Conservation (phyloP, 805 yeast species). For the Vanderwaltozyma tropicalis region DNA sequence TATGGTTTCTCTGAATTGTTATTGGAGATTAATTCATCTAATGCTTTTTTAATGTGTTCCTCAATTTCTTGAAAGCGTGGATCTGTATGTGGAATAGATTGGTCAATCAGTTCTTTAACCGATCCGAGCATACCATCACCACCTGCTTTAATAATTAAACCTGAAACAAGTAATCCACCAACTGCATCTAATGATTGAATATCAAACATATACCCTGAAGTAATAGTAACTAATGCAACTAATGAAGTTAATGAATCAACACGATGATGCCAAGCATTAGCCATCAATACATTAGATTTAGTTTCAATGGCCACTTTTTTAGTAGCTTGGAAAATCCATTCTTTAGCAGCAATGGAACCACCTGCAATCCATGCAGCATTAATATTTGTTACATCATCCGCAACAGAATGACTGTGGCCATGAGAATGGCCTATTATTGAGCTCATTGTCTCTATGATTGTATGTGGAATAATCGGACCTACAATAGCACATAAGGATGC, state of each 20-base stretch:
- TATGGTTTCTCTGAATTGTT: constrained; percentile 34
- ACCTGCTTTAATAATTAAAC: constrained; percentile 76
- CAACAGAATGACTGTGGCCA: constrained; percentile 28
- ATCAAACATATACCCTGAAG: constrained; percentile 70
- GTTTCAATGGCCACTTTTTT: constrained; percentile 65
- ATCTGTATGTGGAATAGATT: constrained; percentile 45
- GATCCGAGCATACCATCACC: constrained; percentile 60
- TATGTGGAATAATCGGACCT: constrained; percentile 57
- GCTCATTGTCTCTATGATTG: constrained; percentile 44
- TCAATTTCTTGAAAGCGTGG: constrained; percentile 38
- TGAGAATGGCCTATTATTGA: constrained; percentile 28
- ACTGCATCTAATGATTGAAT: constrained; percentile 82
- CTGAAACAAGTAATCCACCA: constrained; percentile 83
- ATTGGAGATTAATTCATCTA: constrained; percentile 30
- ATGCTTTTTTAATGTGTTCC: constrained; percentile 29
- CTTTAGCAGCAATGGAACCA: constrained; percentile 79
- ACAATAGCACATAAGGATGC: constrained; percentile 58
- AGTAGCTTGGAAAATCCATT: constrained; percentile 78
- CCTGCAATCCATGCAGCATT: constrained; percentile 96
- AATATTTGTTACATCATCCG: constrained; percentile 46
- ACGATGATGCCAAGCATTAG: constrained; percentile 98
- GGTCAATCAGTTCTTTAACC: constrained; percentile 67
- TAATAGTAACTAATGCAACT: constrained; percentile 81
- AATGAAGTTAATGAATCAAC: constrained; percentile 87
- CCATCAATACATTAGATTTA: constrained; percentile 81